phyloP scores from a whole-genome alignment of 2,329 filamentous ascomycete genomes.

The Didymella exigua region DNA sequence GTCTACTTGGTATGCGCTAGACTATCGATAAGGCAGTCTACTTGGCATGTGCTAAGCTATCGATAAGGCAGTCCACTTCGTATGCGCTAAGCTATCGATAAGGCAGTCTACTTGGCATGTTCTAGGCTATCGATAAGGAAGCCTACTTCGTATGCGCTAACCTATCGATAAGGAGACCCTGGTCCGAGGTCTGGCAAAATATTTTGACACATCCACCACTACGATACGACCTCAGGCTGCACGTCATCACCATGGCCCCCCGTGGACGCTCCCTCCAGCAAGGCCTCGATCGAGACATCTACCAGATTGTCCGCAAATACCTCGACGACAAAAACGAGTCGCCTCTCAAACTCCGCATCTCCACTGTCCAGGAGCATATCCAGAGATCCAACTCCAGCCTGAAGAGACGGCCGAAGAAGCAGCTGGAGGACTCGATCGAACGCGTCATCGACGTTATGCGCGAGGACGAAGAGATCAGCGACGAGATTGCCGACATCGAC shows the following conservation, averaged over 20 bases:
- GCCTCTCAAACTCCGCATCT: constrained; percentile 60
- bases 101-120: too few relatives aligned
- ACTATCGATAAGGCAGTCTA: too few relatives aligned
- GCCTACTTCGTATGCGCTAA: constrained; percentile 22
- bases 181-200: constrained; percentile 24
- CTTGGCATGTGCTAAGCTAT: too few relatives aligned
- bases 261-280: constrained; percentile 43
- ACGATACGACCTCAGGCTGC: not conserved
- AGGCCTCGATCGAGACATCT: constrained; percentile 62
- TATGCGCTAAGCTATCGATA: too few relatives aligned
- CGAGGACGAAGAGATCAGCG: constrained; percentile 60
- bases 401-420: constrained; percentile 78
- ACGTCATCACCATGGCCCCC: constrained; percentile 29
- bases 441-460: constrained; percentile 76
- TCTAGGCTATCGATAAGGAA: too few relatives aligned
- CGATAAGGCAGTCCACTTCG: too few relatives aligned
- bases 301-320: constrained; percentile 78
- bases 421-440: constrained; percentile 84
- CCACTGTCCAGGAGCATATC: constrained; percentile 76
- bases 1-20: too few relatives aligned
- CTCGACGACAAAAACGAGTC: constrained; percentile 65
- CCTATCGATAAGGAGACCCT: constrained; percentile 42
- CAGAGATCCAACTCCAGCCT: constrained; percentile 86
- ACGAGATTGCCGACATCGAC: constrained; percentile 58
- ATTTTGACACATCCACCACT: constrained; percentile 17